phyloP scores from a whole-genome alignment of 148 eudicot species.

The Nyssa sinensis region DNA sequence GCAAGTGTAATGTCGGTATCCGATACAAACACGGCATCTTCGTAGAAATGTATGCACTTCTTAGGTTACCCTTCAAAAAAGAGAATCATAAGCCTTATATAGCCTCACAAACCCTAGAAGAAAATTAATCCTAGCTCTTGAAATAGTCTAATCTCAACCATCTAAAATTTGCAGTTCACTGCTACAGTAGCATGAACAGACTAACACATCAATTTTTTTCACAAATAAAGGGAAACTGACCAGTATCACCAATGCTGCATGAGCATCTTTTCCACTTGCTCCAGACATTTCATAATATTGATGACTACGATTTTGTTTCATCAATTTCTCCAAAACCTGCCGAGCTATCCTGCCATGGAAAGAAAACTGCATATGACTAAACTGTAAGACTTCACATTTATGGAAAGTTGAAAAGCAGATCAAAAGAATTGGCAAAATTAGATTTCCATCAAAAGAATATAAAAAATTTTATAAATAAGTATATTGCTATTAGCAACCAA shows the following conservation, averaged over 20 bases:
- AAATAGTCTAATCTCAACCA: too few relatives aligned
- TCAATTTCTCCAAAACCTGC: slow-evolving; percentile 31
- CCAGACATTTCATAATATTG: slow-evolving; percentile 23
- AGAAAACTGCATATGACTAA: slow-evolving; percentile 13
- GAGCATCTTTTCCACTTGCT: slow-evolving; percentile 34
- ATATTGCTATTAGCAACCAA: neutral
- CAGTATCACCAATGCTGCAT: slow-evolving; percentile 55
- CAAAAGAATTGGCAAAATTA: neutral
- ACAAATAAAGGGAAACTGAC: slow-evolving; percentile 35
- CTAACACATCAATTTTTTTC: too few relatives aligned
- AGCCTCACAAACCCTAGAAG: too few relatives aligned
- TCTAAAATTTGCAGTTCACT: too few relatives aligned
- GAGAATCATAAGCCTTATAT: neutral
- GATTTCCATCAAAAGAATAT: neutral
- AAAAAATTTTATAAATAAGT: neutral
- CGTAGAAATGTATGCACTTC: too few relatives aligned
- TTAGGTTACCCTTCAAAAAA: too few relatives aligned
- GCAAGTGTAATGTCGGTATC: too few relatives aligned
- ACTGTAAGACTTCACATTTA: neutral
- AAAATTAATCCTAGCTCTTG: too few relatives aligned
- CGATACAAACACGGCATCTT: too few relatives aligned
- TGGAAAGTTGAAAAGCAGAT: neutral
- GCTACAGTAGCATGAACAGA: too few relatives aligned
- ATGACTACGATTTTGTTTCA: slow-evolving; percentile 33
- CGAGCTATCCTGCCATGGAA: slow-evolving; percentile 54